A percentile compares a stretch with the other conserved stretches of the same genome.
Conservation (phyloP, 1,284 basidiomycete genomes). For the Fomitopsis schrenkii region DNA sequence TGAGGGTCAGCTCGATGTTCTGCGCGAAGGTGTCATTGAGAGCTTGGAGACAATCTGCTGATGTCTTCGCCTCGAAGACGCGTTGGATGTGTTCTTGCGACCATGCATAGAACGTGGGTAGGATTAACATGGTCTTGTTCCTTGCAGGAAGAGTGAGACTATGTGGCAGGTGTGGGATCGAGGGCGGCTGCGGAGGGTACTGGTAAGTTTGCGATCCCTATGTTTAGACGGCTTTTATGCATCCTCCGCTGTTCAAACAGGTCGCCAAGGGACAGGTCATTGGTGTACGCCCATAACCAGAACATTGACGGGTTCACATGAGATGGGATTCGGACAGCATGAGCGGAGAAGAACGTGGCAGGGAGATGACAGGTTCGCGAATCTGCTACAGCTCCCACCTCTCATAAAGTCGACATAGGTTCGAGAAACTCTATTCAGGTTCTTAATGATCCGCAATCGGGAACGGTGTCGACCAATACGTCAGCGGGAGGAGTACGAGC, state of each 20-base stretch:
- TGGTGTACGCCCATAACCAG: constrained; percentile 3
- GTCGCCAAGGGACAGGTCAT: constrained; percentile 3
- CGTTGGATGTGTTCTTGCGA: constrained; percentile 44
- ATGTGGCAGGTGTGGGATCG: constrained; percentile 2
- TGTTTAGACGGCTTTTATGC: constrained; percentile 7
- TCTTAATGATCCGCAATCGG: constrained; percentile 11
- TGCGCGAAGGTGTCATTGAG: constrained; percentile 44
- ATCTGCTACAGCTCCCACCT: constrained; percentile 4
- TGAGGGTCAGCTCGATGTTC: constrained; percentile 37
- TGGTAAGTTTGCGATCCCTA: background rate
- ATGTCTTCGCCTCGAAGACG: constrained; percentile 48
- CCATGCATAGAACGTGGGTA: constrained; percentile 46
- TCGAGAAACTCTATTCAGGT: constrained; percentile 6
- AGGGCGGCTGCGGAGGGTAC: background rate
- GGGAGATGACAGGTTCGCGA: constrained; percentile 6
- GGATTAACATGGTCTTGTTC: constrained; percentile 21
- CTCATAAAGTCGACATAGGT: background rate
- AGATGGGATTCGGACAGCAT: constrained; percentile 3
- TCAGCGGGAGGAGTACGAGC: background rate
- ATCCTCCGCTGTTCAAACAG: constrained; percentile 9
- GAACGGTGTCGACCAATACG: constrained; percentile 2
- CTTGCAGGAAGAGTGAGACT: background rate
- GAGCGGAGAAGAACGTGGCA: constrained; percentile 7
- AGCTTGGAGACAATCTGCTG: constrained; percentile 39
- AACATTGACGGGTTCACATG: constrained; percentile 7